Evolutionary conservation across 345 rosid species (phyloP), one percentile per base, ranked within the genome.

Genomic region (Hypericum androsaemum): DNA sequence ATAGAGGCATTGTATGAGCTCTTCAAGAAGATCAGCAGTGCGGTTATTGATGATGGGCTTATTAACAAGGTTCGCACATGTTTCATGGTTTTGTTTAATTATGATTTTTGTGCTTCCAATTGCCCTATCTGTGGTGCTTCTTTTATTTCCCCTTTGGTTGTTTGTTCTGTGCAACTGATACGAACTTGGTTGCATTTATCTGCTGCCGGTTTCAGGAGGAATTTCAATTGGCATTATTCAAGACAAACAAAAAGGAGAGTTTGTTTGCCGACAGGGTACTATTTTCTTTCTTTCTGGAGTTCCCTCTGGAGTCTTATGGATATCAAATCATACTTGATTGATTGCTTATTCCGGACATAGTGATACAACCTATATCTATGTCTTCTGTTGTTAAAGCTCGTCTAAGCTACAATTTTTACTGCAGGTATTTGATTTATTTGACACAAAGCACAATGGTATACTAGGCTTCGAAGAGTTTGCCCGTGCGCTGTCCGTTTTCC

Each of bases 391-490:
- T 46, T 28, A 46, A 17, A 10, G 9, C 8, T 46, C 8, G 51
- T 45, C 22, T 17, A 46, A 44, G 56, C 46, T 7, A 14, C 37
- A 15, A 39, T 17, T 38, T 12, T 12, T 65, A 22, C 32, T 76
- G 54, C 77, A 92, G 99, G 99, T 88, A 13, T 92, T 92, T 53
- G 97, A 92, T 75, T 75, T 88, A 75, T 86, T 92, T 54, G 99
- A 92, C 71, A 85, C 94, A 55, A 92, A 86, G 61, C 99, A 92
- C 66, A 88, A 85, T 77, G 97, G 99, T 53, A 86, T 92, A 47
- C 77, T 92, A 10, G 99, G 97, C 42, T 92, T 92, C 47, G 99
- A 85, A 73, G 99, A 92, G 74, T 92, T 92, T 76, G 97, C 97
- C 7, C 95, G 90, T 60, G 99, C 99, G 47, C 88, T 94, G 35